Conservation (phyloP, 495 filamentous ascomycete genomes). For the Chaetomium fimeti region DNA sequence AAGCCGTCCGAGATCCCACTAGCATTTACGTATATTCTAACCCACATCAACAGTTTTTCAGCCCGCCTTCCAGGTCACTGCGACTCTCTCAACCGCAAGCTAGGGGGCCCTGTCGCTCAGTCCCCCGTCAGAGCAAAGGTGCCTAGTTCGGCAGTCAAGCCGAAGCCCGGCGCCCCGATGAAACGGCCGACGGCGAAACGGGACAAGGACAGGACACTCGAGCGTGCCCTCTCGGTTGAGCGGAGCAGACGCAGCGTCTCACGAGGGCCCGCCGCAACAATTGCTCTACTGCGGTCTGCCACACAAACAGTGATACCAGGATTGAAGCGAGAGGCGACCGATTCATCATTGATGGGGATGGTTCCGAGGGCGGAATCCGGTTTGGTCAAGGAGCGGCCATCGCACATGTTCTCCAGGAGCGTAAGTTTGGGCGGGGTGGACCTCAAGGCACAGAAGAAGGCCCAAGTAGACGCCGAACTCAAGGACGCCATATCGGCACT, state of each 20-base stretch:
- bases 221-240: constrained; percentile 72
- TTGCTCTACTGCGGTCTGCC: constrained; percentile 67
- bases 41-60: constrained; percentile 57
- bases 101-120: constrained; percentile 70
- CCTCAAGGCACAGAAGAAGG: constrained; percentile 69
- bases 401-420: constrained; percentile 27
- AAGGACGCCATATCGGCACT: constrained; percentile 78
- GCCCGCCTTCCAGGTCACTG: constrained; percentile 79
- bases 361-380: constrained; percentile 48
- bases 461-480: constrained; percentile 74
- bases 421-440: constrained; percentile 40
- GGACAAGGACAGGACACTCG: constrained; percentile 60
- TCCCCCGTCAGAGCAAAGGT: constrained; percentile 59
- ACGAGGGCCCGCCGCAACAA: constrained; percentile 48
- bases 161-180: constrained; percentile 56
- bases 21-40: neutral
- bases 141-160: constrained; percentile 34
- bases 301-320: constrained; percentile 58
- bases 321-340: constrained; percentile 65
- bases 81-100: constrained; percentile 75
- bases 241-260: constrained; percentile 53
- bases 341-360: constrained; percentile 53
- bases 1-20: constrained; percentile 35
- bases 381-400: constrained; percentile 40
- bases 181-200: constrained; percentile 54